Conservation (phyloP, 1,139 yeast species). For the Yamadazyma mexicana region DNA sequence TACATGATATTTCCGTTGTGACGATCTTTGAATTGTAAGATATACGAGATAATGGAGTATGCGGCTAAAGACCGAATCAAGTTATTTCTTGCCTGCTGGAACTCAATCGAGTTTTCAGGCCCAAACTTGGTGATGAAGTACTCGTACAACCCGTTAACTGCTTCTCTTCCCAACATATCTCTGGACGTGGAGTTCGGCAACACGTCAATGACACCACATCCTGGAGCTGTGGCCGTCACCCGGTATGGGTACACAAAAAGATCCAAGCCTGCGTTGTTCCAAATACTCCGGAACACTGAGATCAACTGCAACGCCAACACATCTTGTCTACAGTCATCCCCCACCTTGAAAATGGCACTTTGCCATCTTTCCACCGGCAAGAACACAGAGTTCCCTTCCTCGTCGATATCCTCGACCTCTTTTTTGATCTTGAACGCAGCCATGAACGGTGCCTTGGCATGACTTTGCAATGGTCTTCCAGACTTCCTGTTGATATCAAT, state of each 20-base stretch:
- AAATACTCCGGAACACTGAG: conserved; percentile 86
- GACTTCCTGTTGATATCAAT: conserved; percentile 88
- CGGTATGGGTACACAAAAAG: conserved; percentile 89
- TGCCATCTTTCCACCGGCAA: conserved; percentile 68
- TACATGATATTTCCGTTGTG: conserved; percentile 99
- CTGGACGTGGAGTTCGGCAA: conserved; percentile 92
- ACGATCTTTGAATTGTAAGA: conserved; percentile 94
- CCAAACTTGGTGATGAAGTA: conserved; percentile 93
- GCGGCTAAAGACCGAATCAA: conserved; percentile 95
- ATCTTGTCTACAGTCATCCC: conserved; percentile 98
- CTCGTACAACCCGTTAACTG: conserved; percentile 94
- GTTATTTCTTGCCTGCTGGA: conserved; percentile 88
- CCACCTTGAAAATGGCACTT: conserved; percentile 97
- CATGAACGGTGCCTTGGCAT: conserved; percentile 98
- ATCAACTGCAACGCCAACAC: conserved; percentile 90
- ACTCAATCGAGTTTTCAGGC: conserved; percentile 85
- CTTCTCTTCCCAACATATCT: conserved; percentile 98
- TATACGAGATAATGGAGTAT: conserved; percentile 87
- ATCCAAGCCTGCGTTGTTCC: conserved; percentile 86
- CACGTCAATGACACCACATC: conserved; percentile 98
- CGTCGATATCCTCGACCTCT: conserved; percentile 46
- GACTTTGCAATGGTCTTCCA: conserved; percentile 96
- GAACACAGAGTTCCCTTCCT: conserved; percentile 37
- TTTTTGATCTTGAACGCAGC: conserved; percentile 87
- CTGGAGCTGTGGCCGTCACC: conserved; percentile 98